These are phyloP conservation scores for Aspergillus nidulans DNA, from an alignment of 495 filamentous ascomycete genomes.

Conservation along the genomic window DNA sequence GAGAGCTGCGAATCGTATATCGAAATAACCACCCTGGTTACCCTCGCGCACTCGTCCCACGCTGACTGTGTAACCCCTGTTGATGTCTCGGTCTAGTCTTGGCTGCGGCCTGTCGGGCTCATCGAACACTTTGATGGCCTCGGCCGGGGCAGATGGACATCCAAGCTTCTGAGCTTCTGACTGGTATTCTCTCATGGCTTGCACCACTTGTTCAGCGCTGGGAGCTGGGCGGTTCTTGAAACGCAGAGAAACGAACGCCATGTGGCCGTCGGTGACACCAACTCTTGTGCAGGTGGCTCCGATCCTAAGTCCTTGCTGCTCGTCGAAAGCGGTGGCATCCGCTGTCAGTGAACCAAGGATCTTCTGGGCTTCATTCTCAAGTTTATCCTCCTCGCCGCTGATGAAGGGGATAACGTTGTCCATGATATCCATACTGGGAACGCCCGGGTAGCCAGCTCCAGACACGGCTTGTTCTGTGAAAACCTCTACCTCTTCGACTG, in stretches of 20 bases:
- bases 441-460: conserved; percentile 83
- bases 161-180: conserved; percentile 70
- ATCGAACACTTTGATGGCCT: conserved; percentile 72
- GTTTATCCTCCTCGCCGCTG: conserved; percentile 84
- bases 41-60: conserved; percentile 71
- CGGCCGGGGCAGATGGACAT: conserved; percentile 69
- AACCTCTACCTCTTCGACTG: conserved; percentile 68
- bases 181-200: conserved; percentile 66
- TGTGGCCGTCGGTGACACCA: conserved; percentile 79
- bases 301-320: conserved; percentile 59
- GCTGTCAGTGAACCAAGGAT: conserved; percentile 68
- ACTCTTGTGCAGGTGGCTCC: conserved; percentile 82
- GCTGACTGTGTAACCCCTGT: conserved; percentile 73
- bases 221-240: conserved; percentile 57
- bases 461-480: conserved; percentile 88
- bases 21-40: conserved; percentile 70
- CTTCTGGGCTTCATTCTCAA: conserved; percentile 80
- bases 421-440: conserved; percentile 66
- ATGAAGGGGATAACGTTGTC: conserved; percentile 88
- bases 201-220: conserved; percentile 60
- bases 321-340: conserved; percentile 60
- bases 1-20: conserved; percentile 76
- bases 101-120: conserved; percentile 80
- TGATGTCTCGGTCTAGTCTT: conserved; percentile 71
- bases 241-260: conserved; percentile 72